phyloP scores from a whole-genome alignment of 352 stramenopile species.

The Peronospora destructor region DNA sequence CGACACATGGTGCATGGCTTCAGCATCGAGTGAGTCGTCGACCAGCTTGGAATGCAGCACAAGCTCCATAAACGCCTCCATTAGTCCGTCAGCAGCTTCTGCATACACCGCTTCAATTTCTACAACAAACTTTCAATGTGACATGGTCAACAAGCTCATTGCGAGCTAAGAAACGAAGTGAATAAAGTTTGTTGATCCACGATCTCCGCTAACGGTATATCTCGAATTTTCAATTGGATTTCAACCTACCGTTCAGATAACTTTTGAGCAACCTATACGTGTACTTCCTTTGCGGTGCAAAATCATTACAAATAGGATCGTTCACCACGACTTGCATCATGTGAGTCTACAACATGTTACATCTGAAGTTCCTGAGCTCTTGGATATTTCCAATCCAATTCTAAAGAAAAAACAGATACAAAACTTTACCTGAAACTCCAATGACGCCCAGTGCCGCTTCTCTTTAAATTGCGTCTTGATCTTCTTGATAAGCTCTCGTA shows the following conservation, averaged over 20 bases:
- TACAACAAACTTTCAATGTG: constrained; percentile 11
- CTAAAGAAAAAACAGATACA: background rate
- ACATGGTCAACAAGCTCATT: background rate
- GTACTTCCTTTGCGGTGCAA: constrained; percentile 51
- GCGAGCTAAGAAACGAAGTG: background rate
- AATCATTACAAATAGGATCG: constrained; percentile 53
- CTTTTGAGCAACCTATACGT: constrained; percentile 66
- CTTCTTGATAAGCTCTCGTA: constrained; percentile 31
- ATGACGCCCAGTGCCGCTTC: constrained; percentile 36
- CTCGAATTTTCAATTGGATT: background rate
- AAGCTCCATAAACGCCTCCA: constrained; percentile 50
- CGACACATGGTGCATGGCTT: constrained; percentile 72
- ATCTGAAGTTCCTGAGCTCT: background rate
- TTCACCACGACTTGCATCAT: constrained; percentile 48
- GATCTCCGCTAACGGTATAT: background rate
- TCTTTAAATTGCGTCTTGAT: constrained; percentile 30
- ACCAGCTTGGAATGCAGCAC: constrained; percentile 32
- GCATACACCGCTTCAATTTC: constrained; percentile 42
- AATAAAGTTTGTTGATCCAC: background rate
- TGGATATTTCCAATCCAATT: background rate
- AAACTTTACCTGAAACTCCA: constrained; percentile 46
- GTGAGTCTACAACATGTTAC: constrained; percentile 29
- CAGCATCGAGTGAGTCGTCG: constrained; percentile 31
- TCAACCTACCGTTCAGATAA: constrained; percentile 45
- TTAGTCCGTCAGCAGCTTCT: constrained; percentile 50